Percentiles rank a stretch among this genome's conserved stretches.
Conservation (phyloP, 2,329 filamentous ascomycete species). For the Pyrenochaeta sp. region DNA sequence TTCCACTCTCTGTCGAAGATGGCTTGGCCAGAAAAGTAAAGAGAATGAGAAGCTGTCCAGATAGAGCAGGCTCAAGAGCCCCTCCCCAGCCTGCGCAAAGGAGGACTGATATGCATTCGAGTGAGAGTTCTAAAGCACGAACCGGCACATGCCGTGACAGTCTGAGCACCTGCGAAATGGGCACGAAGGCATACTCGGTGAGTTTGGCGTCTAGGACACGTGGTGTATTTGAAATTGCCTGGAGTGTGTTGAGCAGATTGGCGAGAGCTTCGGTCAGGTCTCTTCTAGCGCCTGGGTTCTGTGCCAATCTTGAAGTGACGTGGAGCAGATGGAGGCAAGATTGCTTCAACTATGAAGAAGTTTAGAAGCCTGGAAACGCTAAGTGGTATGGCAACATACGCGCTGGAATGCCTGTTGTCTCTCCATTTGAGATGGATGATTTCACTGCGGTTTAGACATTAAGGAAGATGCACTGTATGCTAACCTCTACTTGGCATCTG, state of each 20-base stretch:
- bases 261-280: conserved; percentile 59
- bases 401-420: conserved; percentile 51
- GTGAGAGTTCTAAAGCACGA: conserved; percentile 74
- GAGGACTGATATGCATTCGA: conserved; percentile 77
- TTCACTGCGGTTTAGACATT: neutral
- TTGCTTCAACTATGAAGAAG: conserved; percentile 59
- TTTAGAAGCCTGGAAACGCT: neutral
- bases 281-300: conserved; percentile 52
- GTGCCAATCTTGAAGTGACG: conserved; percentile 59
- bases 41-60: conserved; percentile 84
- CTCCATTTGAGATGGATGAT: conserved; percentile 32
- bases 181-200: conserved; percentile 95
- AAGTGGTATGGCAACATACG: conserved; percentile 29
- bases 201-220: conserved; percentile 75
- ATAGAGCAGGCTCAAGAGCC: conserved; percentile 73
- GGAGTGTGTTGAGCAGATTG: conserved; percentile 53
- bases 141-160: conserved; percentile 75
- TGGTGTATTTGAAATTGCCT: conserved; percentile 38
- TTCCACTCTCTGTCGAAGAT: conserved; percentile 60
- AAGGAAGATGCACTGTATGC: neutral
- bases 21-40: conserved; percentile 83
- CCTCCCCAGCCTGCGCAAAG: conserved; percentile 80
- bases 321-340: conserved; percentile 67
- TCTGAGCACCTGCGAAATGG: conserved; percentile 84
- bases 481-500: too few species aligned